Conservation (phyloP, 495 filamentous ascomycete genomes). For the Trichoderma erinaceum region DNA sequence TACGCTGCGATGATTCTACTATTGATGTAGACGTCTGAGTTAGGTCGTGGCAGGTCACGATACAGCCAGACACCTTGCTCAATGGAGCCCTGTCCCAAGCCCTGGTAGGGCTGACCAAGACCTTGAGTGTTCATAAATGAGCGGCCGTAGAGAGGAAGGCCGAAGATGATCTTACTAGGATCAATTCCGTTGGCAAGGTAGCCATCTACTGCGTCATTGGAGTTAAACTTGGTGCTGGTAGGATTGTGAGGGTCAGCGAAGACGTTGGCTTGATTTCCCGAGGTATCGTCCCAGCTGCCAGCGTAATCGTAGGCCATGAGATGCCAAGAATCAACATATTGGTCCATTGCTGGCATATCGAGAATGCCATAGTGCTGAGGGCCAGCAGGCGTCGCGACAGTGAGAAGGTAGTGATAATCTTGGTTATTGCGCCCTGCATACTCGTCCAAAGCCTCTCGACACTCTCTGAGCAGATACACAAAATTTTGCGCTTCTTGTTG, state of each 20-base stretch:
- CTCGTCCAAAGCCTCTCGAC: slow-evolving; percentile 57
- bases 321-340: slow-evolving; percentile 77
- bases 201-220: slow-evolving; percentile 57
- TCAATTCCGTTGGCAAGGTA: slow-evolving; percentile 61
- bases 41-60: slow-evolving; percentile 51
- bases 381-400: slow-evolving; percentile 59
- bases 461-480: slow-evolving; percentile 62
- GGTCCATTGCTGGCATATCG: slow-evolving; percentile 61
- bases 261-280: slow-evolving; percentile 74
- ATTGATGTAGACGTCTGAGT: slow-evolving; percentile 44
- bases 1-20: slow-evolving; percentile 54
- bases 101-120: slow-evolving; percentile 58
- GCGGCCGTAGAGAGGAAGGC: slow-evolving; percentile 82
- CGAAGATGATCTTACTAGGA: slow-evolving; percentile 66
- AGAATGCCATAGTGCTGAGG: slow-evolving; percentile 63
- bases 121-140: slow-evolving; percentile 68
- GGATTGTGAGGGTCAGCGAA: slow-evolving; percentile 48
- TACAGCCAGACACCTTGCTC: slow-evolving; percentile 80
- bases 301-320: slow-evolving; percentile 76
- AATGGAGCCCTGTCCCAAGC: slow-evolving; percentile 59
- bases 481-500: slow-evolving; percentile 58
- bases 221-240: slow-evolving; percentile 58
- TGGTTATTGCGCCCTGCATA: slow-evolving; percentile 48
- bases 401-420: slow-evolving; percentile 62
- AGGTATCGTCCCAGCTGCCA: slow-evolving; percentile 60